Evolutionary conservation across 345 rosid species (phyloP), one percentile per base, ranked within the genome.

Genomic region (Gossypium bickii): DNA sequence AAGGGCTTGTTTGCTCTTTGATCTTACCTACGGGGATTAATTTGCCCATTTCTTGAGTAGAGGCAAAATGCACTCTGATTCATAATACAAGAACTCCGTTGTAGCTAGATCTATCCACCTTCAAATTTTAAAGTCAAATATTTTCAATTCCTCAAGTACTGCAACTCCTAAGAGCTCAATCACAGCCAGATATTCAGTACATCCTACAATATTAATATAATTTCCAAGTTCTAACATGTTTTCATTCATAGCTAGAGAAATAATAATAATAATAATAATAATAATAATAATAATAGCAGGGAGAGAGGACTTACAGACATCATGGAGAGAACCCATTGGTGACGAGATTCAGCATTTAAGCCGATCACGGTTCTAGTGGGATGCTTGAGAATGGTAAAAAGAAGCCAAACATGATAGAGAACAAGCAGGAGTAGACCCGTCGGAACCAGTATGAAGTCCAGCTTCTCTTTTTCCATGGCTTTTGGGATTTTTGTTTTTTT

Each of bases 301-400:
- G 45, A 75, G 43, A 51, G 64, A 62, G 70, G 59, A 77, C 87
- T 73, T 58, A 94, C 98, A 59, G 84, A 41, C 95, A 94, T 92
- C 78, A 92, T 82, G 69, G 89, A 78, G 80, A 73, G 80, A 72
- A 92, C 94, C 98, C 98, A 94, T 72, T 86, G 92, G 70, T 76
- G 84, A 77, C 98, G 90, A 80, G 95, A 82, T 75, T 88, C 89
- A n/a, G 97, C 89, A 78, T 94, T 92, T 75, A 91, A 84, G 34
- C 94, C 92, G 20, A 93, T 77, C 4, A 86, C 94, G 70, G 91
- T 87, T 43, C 76, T 60, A 24, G 69, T 65, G 3, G 92, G 92
- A 56, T 59, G 47, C 2, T 78, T 81, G 55, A 76, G 16, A 18
- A 88, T 65, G 38, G 83, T 67, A 71, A 73, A 48, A 16, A 88